Base-by-base conservation (phyloP, 2,329 filamentous ascomycete genomes). In the Ampelomyces quisqualis region DNA sequence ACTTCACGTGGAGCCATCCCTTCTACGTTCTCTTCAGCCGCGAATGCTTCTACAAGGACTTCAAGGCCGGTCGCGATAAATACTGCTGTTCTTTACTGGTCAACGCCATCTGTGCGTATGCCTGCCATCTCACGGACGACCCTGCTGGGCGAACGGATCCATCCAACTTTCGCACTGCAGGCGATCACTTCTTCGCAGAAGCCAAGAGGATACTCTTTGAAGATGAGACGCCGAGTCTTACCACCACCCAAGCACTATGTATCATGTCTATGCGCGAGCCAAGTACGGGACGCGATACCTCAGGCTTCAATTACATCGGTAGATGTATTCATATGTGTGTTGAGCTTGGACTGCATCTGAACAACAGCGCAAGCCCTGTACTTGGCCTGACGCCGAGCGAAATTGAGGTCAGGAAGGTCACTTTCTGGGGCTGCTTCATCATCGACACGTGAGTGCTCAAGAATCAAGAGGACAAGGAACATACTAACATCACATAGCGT, bases 261-360 rank as follows among this genome's bases (percentile, higher is more conserved):
- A 79, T 90, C 54, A 86, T 90, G 84, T 84, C 83, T 5, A 81
- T 88, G 49, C 73, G 85, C 28, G 85, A 90, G 68, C 84, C 82
- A 3, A 88, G 84, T 57, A 83, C 81, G 49, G 85, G 85, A 0
- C 76, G 85, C 22, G 83, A 88, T 55, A 86, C 82, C 20, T 81
- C 84, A 49, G 86, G 84, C 35, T 88, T 85, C 74, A 85, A 80
- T 43, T 85, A 86, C 49, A 80, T 82, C 2, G 85, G 85, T 1
- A 81, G 87, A 61, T 87, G 84, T 55, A 80, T 88, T 43, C 78
- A 84, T 3, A 76, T 89, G 47, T 84, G 84, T 20, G 73, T 88
- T 24, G 86, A 88, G 60, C 81, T 88, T 73, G 83, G 84, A 0
- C 64, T 88, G 31, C 84, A 88, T 58, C 71, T 79, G 17, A 59